These are phyloP conservation scores for Rhodamnia argentea DNA, from an alignment of 345 rosid species.

Conservation along the genomic window DNA sequence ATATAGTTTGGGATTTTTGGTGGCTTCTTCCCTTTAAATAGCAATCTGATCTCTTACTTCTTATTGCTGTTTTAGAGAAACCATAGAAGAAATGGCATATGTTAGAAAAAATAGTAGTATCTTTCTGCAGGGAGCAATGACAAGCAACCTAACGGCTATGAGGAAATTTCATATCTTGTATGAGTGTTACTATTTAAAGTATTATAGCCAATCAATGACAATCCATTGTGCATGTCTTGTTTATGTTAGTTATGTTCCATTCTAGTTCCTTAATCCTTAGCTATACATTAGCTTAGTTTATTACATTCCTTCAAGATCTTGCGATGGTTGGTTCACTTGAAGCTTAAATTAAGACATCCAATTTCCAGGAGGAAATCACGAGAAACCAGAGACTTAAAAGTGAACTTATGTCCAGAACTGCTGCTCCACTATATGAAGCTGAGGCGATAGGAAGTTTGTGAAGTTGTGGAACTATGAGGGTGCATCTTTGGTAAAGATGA, in stretches of 20 bases:
- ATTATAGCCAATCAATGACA: not conserved
- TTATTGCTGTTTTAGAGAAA: not conserved
- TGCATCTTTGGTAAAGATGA: not conserved
- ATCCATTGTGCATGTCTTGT: not conserved
- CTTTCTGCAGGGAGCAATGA: not conserved
- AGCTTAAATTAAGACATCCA: not conserved
- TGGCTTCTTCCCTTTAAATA: not conserved
- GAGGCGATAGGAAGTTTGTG: not conserved
- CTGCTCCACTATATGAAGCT: not conserved
- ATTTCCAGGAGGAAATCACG: constrained; percentile 42
- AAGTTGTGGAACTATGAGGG: not conserved
- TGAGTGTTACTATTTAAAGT: not conserved
- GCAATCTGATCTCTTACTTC: not conserved
- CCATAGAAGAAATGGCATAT: not conserved
- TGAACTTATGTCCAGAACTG: constrained; percentile 2
- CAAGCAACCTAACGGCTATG: not conserved
- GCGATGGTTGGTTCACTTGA: not conserved
- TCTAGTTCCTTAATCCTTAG: not conserved
- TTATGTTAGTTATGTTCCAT: not conserved
- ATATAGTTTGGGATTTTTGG: no score
- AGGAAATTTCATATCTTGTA: not conserved
- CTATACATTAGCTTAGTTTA: not conserved
- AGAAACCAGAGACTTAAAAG: constrained; percentile 32
- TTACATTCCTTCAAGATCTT: not conserved
- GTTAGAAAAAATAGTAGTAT: not conserved